Conservation (phyloP, 257 asterid genomes). For the Lycium barbarum region DNA sequence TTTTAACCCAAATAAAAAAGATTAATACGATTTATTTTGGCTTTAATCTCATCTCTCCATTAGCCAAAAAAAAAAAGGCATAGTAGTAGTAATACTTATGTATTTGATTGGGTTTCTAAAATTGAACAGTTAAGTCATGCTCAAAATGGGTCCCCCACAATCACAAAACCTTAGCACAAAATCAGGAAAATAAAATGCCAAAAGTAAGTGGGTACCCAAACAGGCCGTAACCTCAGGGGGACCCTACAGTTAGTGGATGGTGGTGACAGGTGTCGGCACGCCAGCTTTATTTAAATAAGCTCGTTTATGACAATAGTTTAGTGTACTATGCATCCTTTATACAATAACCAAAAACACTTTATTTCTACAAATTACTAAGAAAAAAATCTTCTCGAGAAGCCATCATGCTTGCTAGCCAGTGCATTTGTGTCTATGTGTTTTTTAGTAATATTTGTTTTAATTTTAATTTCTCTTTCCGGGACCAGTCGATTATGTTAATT, state of each 20-base stretch:
- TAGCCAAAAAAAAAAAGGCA: too few species aligned
- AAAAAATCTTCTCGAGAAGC: slow-evolving; percentile 7
- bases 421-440: neutral
- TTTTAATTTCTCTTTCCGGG: slow-evolving; percentile 12
- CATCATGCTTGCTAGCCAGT: neutral
- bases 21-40: too few species aligned
- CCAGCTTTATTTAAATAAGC: slow-evolving; percentile 22
- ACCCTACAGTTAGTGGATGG: neutral
- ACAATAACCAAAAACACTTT: neutral
- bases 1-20: too few species aligned
- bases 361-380: neutral
- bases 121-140: neutral
- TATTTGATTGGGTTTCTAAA: neutral
- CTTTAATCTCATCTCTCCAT: too few species aligned
- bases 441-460: neutral
- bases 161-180: too few species aligned
- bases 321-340: slow-evolving; percentile 1
- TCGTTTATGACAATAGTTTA: neutral
- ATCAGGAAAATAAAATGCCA: neutral
- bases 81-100: too few species aligned
- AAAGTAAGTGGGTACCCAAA: slow-evolving; percentile 26
- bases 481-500: slow-evolving; percentile 21
- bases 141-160: slow-evolving; percentile 26
- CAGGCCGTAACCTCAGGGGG: neutral
- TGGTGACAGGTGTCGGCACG: slow-evolving; percentile 27